Percentiles rank a stretch among this genome's conserved stretches.
These are phyloP conservation scores for Candida bentonensis DNA, from an alignment of 805 yeast genomes.

Conservation along the genomic window DNA sequence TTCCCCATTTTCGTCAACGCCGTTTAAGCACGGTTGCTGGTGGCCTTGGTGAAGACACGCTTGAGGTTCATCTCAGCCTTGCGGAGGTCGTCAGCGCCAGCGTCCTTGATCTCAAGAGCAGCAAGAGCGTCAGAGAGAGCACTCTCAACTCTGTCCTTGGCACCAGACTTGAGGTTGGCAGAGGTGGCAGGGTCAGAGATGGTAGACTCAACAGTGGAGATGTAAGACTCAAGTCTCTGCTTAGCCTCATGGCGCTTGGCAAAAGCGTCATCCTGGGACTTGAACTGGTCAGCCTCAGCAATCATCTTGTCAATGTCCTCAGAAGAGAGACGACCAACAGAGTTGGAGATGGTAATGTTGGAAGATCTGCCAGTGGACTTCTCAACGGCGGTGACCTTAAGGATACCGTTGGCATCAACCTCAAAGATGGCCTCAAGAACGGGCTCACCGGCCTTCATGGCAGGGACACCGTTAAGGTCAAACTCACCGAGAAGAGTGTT, in stretches of 20 bases:
- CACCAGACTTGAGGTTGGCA: conserved; percentile 92
- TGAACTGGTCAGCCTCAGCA: conserved; percentile 97
- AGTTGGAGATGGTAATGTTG: conserved; percentile 97
- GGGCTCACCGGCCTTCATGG: conserved; percentile 98
- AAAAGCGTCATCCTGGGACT: conserved; percentile 97
- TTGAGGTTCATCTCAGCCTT: conserved; percentile 98
- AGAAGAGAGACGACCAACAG: conserved; percentile 94
- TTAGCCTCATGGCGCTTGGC: conserved; percentile 99
- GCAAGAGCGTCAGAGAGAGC: conserved; percentile 97
- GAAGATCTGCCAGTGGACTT: conserved; percentile 98
- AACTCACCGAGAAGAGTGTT: conserved; percentile 97
- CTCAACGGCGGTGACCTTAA: conserved; percentile 97
- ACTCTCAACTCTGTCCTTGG: conserved; percentile 93
- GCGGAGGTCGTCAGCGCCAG: conserved; percentile 94
- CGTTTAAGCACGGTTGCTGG: conserved; percentile 77
- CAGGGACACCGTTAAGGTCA: conserved; percentile 96
- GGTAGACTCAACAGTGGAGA: conserved; percentile 86
- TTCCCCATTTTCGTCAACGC: neutral
- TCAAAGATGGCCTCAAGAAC: conserved; percentile 98
- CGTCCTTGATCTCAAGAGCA: conserved; percentile 92
- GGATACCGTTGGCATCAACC: conserved; percentile 98
- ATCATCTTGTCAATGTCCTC: conserved; percentile 98
- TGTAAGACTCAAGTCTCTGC: conserved; percentile 98
- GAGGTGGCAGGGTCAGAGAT: conserved; percentile 97
- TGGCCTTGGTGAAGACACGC: conserved; percentile 99